Conservation (phyloP, 2,329 filamentous ascomycete genomes). For the Fusarium haematococcum region DNA sequence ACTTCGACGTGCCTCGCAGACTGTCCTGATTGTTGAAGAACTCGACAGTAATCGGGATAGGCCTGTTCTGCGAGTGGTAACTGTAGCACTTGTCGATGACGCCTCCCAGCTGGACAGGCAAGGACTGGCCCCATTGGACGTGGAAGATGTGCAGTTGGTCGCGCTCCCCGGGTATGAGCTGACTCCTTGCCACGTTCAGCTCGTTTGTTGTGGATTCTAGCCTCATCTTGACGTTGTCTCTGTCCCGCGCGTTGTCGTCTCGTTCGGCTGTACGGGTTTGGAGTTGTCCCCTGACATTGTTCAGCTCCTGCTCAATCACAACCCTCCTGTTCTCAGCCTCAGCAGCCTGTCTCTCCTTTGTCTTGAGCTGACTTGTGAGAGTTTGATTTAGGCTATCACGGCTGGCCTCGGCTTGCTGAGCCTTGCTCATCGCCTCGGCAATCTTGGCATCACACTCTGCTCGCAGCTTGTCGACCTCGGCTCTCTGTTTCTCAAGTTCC, state of each 20-base stretch:
- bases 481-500: not conserved
- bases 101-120: not conserved
- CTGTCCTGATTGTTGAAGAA: not conserved
- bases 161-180: not conserved
- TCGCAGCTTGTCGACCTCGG: not conserved
- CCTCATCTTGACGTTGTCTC: not conserved
- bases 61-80: not conserved
- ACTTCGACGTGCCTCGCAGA: not conserved
- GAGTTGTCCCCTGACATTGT: not conserved
- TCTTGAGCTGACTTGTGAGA: not conserved
- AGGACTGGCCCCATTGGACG: not conserved
- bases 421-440: not conserved
- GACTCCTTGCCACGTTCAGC: not conserved
- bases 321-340: not conserved
- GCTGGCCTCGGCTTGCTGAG: not conserved
- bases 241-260: not conserved
- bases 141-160: not conserved
- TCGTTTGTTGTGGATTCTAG: not conserved
- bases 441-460: not conserved
- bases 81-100: not conserved
- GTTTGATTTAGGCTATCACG: not conserved
- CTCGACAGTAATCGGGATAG: not conserved
- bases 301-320: not conserved
- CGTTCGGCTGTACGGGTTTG: not conserved
- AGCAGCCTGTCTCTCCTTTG: not conserved